These are phyloP conservation scores for Podochytrium sp. DNA, from an alignment of 192 early-diverging fungal species.

Conservation along the genomic window DNA sequence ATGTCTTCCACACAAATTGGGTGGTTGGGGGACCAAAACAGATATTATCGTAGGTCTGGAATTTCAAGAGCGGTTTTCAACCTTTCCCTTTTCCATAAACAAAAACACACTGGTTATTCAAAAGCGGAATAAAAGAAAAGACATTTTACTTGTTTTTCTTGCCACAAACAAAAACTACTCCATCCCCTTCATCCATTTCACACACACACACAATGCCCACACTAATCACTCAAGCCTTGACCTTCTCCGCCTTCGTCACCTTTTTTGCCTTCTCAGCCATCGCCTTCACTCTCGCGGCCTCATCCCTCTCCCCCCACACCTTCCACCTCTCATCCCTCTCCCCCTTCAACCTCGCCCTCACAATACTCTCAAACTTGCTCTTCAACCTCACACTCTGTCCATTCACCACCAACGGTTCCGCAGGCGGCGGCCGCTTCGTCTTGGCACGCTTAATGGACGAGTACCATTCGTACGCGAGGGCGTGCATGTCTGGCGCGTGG, in stretches of 20 bases:
- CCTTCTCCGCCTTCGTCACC: not conserved
- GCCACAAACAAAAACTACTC: no score
- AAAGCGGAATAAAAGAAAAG: no score
- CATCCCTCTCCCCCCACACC: conserved; percentile 18
- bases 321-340: conserved; percentile 16
- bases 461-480: conserved; percentile 93
- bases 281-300: conserved; percentile 9
- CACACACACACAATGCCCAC: no score
- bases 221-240: no score
- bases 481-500: conserved; percentile 86
- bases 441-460: conserved; percentile 50
- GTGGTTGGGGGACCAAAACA: no score
- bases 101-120: no score
- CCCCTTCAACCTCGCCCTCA: conserved; percentile 43
- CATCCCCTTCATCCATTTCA: no score
- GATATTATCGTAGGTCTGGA: no score
- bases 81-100: no score
- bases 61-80: no score
- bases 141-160: no score
- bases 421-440: conserved; percentile 32
- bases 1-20: no score
- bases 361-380: conserved; percentile 54
- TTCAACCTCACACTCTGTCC: conserved; percentile 46
- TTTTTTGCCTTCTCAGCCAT: not conserved
- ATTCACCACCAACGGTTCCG: conserved; percentile 44